Conservation (phyloP, 495 filamentous ascomycete genomes). For the Penicillium simplicissimum region DNA sequence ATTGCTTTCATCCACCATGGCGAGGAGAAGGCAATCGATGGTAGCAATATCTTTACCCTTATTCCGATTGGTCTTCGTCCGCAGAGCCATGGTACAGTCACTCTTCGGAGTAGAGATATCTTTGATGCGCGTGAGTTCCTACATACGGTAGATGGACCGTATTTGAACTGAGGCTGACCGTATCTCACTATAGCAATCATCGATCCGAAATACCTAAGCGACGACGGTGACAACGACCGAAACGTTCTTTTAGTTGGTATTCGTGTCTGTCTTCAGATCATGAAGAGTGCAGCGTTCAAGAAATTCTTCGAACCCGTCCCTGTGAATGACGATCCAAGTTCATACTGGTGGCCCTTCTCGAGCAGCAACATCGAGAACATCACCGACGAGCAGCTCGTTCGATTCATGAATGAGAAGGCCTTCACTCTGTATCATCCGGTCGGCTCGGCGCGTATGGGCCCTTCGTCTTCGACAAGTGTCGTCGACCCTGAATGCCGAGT, state of each 20-base stretch:
- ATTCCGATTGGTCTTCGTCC: conserved; percentile 22
- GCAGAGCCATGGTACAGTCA: conserved; percentile 21
- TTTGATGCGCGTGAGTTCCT: conserved; percentile 20
- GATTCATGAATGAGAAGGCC: conserved; percentile 25
- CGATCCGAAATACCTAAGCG: conserved; percentile 24
- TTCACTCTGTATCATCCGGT: conserved; percentile 30
- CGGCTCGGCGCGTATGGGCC: conserved; percentile 27
- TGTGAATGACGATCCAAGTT: conserved; percentile 18
- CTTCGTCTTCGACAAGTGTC: conserved; percentile 30
- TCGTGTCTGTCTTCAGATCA: conserved; percentile 21
- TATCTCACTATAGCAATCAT: conserved; percentile 20
- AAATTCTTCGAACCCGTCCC: conserved; percentile 20
- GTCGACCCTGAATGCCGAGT: conserved; percentile 52
- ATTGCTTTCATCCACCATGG: conserved; percentile 25
- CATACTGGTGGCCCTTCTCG: conserved; percentile 31
- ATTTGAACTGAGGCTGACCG: neutral
- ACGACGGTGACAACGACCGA: conserved; percentile 21
- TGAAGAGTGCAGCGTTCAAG: conserved; percentile 21
- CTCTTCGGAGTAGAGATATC: conserved; percentile 19
- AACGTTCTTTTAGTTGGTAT: conserved; percentile 21
- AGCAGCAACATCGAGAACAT: conserved; percentile 27
- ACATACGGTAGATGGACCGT: neutral
- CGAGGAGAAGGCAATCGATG: conserved; percentile 18
- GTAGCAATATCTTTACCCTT: conserved; percentile 18
- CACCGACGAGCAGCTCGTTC: conserved; percentile 25